Evolutionary conservation across 106 monocot genomes (phyloP).

Genomic region (Xerophyta viscosa): DNA sequence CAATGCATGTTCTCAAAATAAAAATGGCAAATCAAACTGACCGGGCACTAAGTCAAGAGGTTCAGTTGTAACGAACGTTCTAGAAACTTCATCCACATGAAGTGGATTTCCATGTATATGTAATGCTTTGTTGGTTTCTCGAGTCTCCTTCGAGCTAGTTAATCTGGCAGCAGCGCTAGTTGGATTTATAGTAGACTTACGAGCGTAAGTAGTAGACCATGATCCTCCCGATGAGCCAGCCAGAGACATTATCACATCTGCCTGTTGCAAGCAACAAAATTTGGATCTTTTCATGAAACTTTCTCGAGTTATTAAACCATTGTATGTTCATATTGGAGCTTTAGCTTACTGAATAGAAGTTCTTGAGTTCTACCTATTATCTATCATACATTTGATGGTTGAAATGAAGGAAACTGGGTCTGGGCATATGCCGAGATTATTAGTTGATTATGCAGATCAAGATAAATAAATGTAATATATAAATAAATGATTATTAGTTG

Average conservation of each 20-base stretch:
- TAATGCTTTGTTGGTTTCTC: conserved; percentile 8
- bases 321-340: background rate
- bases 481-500: too few relatives aligned
- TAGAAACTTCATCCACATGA: conserved; percentile 1
- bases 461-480: too few relatives aligned
- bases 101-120: conserved; percentile 3
- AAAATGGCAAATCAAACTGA: too few relatives aligned
- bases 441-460: too few relatives aligned
- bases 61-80: conserved; percentile 3
- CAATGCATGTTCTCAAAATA: too few relatives aligned
- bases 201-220: conserved; percentile 31
- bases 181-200: conserved; percentile 7
- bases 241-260: conserved; percentile 55
- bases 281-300: too few relatives aligned
- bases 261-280: conserved; percentile 20
- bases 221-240: conserved; percentile 48
- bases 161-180: conserved; percentile 17
- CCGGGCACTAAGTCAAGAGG: too few relatives aligned
- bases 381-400: too few relatives aligned
- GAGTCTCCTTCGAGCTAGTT: conserved; percentile 3
- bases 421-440: too few relatives aligned
- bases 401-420: too few relatives aligned
- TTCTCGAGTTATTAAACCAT: background rate
- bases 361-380: too few relatives aligned
- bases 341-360: too few relatives aligned